These are phyloP conservation scores for Aspergillus flavus DNA, from an alignment of 2,329 filamentous ascomycete species.

Conservation along the genomic window DNA sequence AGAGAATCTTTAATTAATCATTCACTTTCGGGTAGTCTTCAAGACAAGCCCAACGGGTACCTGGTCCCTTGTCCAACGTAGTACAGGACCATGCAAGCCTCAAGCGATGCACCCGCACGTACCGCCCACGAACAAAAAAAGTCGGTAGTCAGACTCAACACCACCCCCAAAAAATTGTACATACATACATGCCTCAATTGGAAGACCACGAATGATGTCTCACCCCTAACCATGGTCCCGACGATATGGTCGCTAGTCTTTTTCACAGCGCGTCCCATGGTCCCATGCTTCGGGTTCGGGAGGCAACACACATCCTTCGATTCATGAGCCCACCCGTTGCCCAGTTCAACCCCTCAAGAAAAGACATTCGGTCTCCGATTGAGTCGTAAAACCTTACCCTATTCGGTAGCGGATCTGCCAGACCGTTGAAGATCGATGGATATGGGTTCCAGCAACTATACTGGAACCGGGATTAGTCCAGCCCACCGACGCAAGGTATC, in stretches of 20 bases:
- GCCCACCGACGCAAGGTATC: background rate
- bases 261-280: background rate
- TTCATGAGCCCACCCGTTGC: background rate
- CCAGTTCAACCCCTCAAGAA: background rate
- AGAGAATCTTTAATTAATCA: background rate
- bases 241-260: background rate
- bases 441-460: background rate
- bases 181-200: too few species aligned
- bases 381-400: background rate
- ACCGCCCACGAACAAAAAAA: background rate
- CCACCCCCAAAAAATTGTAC: too few species aligned
- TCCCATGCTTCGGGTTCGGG: background rate
- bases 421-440: constrained; percentile 4
- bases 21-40: background rate
- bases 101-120: background rate
- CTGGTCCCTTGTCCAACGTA: background rate
- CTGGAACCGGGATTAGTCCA: background rate
- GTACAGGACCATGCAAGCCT: background rate
- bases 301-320: background rate
- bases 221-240: background rate
- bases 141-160: background rate
- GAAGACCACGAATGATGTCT: background rate
- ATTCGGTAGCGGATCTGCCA: background rate
- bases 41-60: background rate
- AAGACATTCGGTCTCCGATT: constrained; percentile 1